These are phyloP conservation scores for Aegilops umbellulata DNA, from an alignment of 176 grass and related monocot genomes.

Conservation along the genomic window DNA sequence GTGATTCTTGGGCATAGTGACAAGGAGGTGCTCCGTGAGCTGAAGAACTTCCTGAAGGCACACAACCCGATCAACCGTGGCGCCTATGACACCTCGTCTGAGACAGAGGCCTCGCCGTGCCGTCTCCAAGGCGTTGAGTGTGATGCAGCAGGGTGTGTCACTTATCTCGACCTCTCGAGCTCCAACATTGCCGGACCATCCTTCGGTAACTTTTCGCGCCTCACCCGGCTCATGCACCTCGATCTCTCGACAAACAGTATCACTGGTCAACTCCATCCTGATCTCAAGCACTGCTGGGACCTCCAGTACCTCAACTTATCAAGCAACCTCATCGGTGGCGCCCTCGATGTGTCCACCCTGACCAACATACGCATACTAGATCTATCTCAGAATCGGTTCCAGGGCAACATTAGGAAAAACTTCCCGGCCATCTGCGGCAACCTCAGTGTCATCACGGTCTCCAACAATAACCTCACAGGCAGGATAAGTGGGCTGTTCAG, in stretches of 20 bases:
- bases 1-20: background rate
- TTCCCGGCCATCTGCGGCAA: slow-evolving; percentile 38
- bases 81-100: slow-evolving; percentile 31
- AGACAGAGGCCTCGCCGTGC: slow-evolving; percentile 38
- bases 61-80: slow-evolving; percentile 34
- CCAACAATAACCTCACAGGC: slow-evolving; percentile 40
- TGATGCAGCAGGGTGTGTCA: background rate
- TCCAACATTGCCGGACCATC: slow-evolving; percentile 49
- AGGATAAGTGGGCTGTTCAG: slow-evolving; percentile 27
- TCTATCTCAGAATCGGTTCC: slow-evolving; percentile 39
- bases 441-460: slow-evolving; percentile 35
- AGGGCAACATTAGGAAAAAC: slow-evolving; percentile 10
- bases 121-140: slow-evolving; percentile 45
- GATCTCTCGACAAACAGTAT: slow-evolving; percentile 64
- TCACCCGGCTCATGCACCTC: slow-evolving; percentile 34
- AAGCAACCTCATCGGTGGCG: slow-evolving; percentile 36
- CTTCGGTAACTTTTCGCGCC: slow-evolving; percentile 42
- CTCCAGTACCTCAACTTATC: slow-evolving; percentile 55
- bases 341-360: slow-evolving; percentile 31
- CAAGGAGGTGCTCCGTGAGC: background rate
- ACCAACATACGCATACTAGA: slow-evolving; percentile 37
- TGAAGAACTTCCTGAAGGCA: slow-evolving; percentile 38
- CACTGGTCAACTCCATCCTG: background rate
- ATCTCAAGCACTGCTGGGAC: slow-evolving; percentile 39
- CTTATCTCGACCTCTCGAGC: slow-evolving; percentile 33